phyloP scores from a whole-genome alignment of 352 stramenopile genomes.

The Phytophthora cryptogea region DNA sequence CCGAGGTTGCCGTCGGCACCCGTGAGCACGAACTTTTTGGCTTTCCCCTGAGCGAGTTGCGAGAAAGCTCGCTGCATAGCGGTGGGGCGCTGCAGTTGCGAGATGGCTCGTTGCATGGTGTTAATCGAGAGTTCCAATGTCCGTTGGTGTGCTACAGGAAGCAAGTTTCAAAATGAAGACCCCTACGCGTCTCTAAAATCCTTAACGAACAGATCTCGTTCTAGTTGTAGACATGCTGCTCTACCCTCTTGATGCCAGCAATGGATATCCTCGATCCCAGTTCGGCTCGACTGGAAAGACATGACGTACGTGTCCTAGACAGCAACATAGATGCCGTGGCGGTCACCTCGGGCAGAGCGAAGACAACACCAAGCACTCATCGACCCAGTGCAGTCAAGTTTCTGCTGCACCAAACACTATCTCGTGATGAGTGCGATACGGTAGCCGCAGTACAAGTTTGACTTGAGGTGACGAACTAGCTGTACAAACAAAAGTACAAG shows the following conservation, averaged over 20 bases:
- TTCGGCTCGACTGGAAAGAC: constrained; percentile 8
- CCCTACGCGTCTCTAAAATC: background rate
- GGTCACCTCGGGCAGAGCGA: constrained; percentile 2
- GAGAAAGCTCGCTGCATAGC: constrained; percentile 12
- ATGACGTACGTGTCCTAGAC: background rate
- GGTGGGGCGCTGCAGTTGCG: constrained; percentile 1
- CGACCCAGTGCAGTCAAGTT: constrained; percentile 3
- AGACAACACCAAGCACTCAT: constrained; percentile 5
- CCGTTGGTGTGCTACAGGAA: background rate
- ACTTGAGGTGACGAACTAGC: background rate
- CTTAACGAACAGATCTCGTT: too few species aligned
- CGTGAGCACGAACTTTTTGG: background rate
- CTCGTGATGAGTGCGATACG: constrained; percentile 1
- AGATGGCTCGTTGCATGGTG: constrained; percentile 11
- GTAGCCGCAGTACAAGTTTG: background rate
- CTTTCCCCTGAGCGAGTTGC: constrained; percentile 10
- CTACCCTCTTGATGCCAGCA: background rate
- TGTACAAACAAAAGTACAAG: background rate
- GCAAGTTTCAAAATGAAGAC: constrained; percentile 4
- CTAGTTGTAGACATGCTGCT: too few species aligned
- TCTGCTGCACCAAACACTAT: background rate
- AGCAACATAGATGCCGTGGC: constrained; percentile 2
- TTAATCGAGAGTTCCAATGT: background rate
- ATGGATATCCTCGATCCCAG: background rate
- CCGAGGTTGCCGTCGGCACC: constrained; percentile 21